Conservation (phyloP, 2,329 filamentous ascomycete genomes). For the Pyrenophora graminea region DNA sequence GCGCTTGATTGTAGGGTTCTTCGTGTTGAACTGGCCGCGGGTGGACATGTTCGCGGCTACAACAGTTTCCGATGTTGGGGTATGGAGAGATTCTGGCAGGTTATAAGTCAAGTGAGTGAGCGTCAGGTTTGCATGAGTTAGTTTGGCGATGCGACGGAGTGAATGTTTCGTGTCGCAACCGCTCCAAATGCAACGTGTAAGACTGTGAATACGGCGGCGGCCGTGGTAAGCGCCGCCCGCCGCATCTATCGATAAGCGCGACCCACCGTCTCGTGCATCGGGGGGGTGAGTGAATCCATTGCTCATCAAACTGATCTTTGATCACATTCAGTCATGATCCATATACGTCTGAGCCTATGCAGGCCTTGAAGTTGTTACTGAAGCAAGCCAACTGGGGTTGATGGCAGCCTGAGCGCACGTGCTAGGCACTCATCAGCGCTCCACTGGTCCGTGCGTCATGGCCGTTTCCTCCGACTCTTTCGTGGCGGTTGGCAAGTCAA, state of each 20-base stretch:
- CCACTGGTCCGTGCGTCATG: too few relatives aligned
- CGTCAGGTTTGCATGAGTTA: not conserved
- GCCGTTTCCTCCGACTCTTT: too few relatives aligned
- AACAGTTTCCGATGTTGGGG: not conserved
- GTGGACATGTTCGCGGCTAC: conserved; percentile 43
- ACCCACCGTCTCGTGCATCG: too few relatives aligned
- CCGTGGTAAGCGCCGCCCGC: conserved; percentile 7
- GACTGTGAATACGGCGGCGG: conserved; percentile 6
- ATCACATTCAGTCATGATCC: too few relatives aligned
- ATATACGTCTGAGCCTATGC: too few relatives aligned
- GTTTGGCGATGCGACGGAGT: not conserved
- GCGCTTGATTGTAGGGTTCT: conserved; percentile 81
- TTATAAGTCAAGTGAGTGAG: not conserved
- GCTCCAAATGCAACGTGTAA: conserved; percentile 11
- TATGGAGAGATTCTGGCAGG: not conserved
- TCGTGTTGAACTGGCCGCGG: conserved; percentile 64
- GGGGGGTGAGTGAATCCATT: too few relatives aligned
- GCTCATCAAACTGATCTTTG: too few relatives aligned
- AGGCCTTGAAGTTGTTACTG: too few relatives aligned
- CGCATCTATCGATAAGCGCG: conserved; percentile 9
- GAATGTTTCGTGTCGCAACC: conserved; percentile 1
- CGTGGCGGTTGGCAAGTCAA: too few relatives aligned
- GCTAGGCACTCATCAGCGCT: too few relatives aligned
- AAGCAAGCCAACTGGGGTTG: too few relatives aligned
- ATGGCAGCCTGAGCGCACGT: too few relatives aligned